phyloP scores from a whole-genome alignment of 805 yeast genomes.

The Metschnikowia sp. region DNA sequence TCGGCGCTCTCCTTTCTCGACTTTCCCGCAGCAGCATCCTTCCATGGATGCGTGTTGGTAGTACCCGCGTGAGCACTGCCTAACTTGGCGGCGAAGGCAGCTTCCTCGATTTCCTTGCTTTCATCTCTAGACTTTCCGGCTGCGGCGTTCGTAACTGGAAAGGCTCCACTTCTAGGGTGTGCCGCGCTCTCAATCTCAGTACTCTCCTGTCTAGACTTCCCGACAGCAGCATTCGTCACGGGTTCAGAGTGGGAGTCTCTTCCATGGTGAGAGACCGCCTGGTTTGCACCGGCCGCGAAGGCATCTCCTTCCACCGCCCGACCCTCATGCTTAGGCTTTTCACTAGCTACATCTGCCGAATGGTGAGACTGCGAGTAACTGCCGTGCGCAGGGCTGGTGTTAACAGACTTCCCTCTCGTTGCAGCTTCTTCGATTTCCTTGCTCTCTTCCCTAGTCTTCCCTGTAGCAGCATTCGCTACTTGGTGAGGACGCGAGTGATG shows the following conservation, averaged over 20 bases:
- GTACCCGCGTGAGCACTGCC: no score
- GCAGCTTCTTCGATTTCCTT: constrained; percentile 5
- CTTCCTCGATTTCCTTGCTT: constrained; percentile 3
- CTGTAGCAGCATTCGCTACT: constrained; percentile 1
- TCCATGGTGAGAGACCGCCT: background rate
- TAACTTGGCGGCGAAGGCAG: background rate
- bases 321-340: no score
- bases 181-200: background rate
- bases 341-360: no score
- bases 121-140: constrained; percentile 2
- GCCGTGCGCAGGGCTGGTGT: no score
- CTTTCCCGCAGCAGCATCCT: constrained; percentile 3
- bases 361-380: no score
- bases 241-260: background rate
- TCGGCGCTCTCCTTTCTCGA: constrained; percentile 2
- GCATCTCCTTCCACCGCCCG: background rate
- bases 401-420: no score
- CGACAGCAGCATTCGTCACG: background rate
- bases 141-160: constrained; percentile 1
- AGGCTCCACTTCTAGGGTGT: no score
- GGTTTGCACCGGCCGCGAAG: background rate
- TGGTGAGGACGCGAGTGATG: constrained; percentile 9
- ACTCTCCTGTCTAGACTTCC: background rate
- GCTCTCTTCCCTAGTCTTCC: constrained; percentile 3
- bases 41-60: background rate